Base-by-base conservation (phyloP, 441 rosid species). In the Brassica balearica region DNA sequence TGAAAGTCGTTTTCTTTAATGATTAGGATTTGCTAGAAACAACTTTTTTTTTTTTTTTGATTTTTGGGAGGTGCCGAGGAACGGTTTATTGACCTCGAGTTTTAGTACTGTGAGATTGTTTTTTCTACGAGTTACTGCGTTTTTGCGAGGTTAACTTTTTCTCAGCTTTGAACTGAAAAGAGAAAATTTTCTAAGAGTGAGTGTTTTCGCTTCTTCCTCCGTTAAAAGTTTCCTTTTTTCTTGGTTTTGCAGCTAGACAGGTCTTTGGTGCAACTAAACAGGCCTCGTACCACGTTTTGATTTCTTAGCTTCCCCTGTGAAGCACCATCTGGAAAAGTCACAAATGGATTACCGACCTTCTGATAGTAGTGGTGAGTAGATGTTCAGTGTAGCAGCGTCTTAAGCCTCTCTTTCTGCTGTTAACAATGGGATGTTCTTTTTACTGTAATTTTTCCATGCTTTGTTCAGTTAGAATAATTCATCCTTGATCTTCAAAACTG, bases 301-400 rank as follows among this genome's bases (percentile, higher is more conserved):
- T 29, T 29, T 29, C 34, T 38, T 61, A 70, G 64, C 34, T 27
- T 36, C 17, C 27, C 34, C 14, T 62, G 79, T 75, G 77, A 74
- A 61, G 81, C 78, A 73, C 71, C 74, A 64, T 82, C 80, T 56
- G 76, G 71, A 80, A 68, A 77, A 65, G 74, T 80, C 65, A 75
- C 69, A 0, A 64, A 92, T 95, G 97, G 91, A 89, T 73, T 91
- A 87, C 68, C 90, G 78, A 69, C 87, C 88, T 73, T 88, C 94
- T 65, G 97, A 89, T 80, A 91, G 97, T 86, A 91, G 96, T 77
- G 92, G 98, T 92, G 80, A 90, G 97, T 81, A 48, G 2, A 4
- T 68, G 7, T 25, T 32, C 36, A 8, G 12, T 29, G 34, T 29
- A 29, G 34, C 34, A 29, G 34, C 1, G 27, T 25, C 27, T 25